Evolutionary conservation across 139 green algal species (phyloP).

Genomic region (Chlamydomonas asymmetrica): DNA sequence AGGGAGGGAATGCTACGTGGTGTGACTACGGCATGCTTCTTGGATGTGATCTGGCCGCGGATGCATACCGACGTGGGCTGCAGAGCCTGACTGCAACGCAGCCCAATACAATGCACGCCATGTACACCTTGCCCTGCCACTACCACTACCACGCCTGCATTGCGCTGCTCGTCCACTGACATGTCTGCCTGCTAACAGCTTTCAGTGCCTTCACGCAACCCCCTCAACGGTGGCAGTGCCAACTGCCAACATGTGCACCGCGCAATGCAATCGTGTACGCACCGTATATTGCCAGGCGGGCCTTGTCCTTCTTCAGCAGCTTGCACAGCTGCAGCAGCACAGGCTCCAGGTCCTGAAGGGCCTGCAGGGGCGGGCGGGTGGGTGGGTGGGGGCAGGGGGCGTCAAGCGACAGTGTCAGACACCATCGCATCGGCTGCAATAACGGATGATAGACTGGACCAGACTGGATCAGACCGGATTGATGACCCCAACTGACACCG

Average conservation of each 20-base stretch:
- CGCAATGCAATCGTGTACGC: not conserved
- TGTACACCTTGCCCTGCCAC: not conserved
- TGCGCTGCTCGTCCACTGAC: not conserved
- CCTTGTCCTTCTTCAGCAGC: not conserved
- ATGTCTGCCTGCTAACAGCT: not conserved
- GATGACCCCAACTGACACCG: too few relatives aligned
- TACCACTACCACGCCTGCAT: not conserved
- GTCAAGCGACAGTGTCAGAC: too few relatives aligned
- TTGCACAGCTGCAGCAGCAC: constrained; percentile 2
- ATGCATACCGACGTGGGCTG: too few relatives aligned
- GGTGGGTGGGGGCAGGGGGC: too few relatives aligned
- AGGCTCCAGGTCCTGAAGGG: constrained; percentile 5
- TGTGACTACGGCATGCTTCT: too few relatives aligned
- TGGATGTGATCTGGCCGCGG: too few relatives aligned
- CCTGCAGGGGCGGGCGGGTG: too few relatives aligned
- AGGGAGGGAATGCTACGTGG: not conserved
- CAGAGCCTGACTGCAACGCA: too few relatives aligned
- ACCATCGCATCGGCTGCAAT: too few relatives aligned
- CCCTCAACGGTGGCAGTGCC: not conserved
- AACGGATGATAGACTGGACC: too few relatives aligned
- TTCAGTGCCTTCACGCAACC: not conserved
- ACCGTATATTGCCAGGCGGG: not conserved
- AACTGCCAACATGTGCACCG: not conserved
- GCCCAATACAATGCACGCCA: too few relatives aligned
- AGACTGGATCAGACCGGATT: too few relatives aligned